phyloP scores from a whole-genome alignment of 257 asterid species.

The Capsicum baccatum region DNA sequence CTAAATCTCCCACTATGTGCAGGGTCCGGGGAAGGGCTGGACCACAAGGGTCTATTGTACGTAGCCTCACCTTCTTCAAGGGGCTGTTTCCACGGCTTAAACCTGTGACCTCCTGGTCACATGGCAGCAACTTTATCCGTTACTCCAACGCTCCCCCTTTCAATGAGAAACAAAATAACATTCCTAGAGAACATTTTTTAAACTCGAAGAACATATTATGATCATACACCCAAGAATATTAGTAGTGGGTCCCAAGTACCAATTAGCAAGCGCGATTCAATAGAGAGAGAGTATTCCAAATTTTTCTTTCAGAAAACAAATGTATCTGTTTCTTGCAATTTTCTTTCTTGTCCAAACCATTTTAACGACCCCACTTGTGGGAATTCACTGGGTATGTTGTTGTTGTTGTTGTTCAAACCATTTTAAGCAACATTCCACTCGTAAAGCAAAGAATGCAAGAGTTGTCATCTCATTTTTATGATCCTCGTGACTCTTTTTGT shows the following conservation, averaged over 20 bases:
- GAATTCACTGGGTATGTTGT: too few species aligned
- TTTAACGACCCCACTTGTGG: not conserved
- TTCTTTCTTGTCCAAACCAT: constrained; percentile 12
- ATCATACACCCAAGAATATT: not conserved
- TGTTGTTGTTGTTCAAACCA: not conserved
- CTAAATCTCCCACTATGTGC: too few species aligned
- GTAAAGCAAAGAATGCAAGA: not conserved
- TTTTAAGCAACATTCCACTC: constrained; percentile 14
- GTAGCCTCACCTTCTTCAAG: too few species aligned
- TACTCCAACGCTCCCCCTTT: too few species aligned
- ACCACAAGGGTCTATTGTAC: too few species aligned
- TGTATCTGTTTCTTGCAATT: not conserved
- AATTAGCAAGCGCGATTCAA: not conserved
- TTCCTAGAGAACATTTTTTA: constrained; percentile 7
- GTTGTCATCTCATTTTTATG: not conserved
- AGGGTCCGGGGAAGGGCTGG: too few species aligned
- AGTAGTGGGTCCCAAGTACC: constrained; percentile 17
- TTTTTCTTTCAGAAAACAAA: not conserved
- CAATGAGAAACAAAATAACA: not conserved
- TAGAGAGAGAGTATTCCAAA: not conserved
- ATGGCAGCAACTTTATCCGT: too few species aligned
- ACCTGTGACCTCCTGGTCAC: too few species aligned
- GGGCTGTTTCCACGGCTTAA: too few species aligned
- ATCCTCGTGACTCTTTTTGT: not conserved
- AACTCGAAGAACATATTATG: not conserved